Evolutionary conservation across 176 grass and related monocot genomes (phyloP), one percentile per base, ranked within the genome.

Genomic region (Raddia guianensis): DNA sequence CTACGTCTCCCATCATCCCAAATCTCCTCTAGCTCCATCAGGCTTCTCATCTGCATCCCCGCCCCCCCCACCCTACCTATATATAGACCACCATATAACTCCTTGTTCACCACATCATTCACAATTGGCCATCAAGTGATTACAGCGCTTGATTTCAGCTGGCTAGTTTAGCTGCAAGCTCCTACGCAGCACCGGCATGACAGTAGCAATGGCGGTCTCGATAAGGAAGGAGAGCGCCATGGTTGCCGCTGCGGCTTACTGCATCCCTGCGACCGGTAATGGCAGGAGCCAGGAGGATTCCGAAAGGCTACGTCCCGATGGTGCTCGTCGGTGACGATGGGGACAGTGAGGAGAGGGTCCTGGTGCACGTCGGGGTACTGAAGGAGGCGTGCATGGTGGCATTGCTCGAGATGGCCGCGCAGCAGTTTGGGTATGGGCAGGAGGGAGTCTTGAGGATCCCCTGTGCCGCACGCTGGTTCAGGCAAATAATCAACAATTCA

Each of bases 301-400:
- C 71, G 4, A 83, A 79, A 56, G 82, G 89, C 1, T 87, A 82
- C 32, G 66, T 85, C 11, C 81, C 85, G 2, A 64, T 91, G 82
- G 9, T 88, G 21, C 81, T 85, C 12, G 72, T 78, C 1, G 4
- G 40, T 57, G 73, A 51, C 5, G n/a, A 51, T 5, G 32, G 27
- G 1, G 32, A 75, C 46, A n/a, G 66, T 32, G 46, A 53, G 66
- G 58, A 88, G 71, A 82, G 82, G 27, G 63, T 91, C 76, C 49
- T 88, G 40, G 85, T 91, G 55, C 81, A 66, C 2, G 84, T 87
- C 4, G 72, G 80, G 54, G 6, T 71, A 33, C 53, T 91, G 27
- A 77, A 84, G 16, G 70, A 84, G 5, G 80, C 89, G 7, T 75
- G 49, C 70, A 77, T 91, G 0, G 20, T 51, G 4, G 74, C 27